Percentiles rank a stretch among this genome's conserved stretches.
Evolutionary conservation across 495 filamentous ascomycete genomes (phyloP).

Genomic region (Trypethelium eluteriae): DNA sequence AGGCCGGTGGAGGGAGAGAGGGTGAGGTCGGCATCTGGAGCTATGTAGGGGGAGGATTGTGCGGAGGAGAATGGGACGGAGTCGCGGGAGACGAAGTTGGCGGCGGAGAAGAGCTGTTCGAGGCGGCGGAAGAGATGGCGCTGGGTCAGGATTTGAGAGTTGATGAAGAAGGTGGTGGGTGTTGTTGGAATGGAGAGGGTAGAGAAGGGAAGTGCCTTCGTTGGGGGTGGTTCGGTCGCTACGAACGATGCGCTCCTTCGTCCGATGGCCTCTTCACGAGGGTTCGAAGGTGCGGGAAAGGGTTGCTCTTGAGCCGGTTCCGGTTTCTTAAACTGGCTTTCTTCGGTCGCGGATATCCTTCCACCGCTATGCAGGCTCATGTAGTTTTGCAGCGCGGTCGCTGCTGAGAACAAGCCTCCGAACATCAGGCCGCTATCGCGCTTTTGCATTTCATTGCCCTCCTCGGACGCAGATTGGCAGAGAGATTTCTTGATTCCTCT

Average conservation of each 20-base stretch:
- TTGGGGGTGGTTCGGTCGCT: not conserved
- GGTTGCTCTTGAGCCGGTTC: not conserved
- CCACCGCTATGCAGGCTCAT: constrained; percentile 23
- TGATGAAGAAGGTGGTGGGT: constrained; percentile 41
- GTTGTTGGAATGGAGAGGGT: constrained; percentile 22
- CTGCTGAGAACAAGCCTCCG: constrained; percentile 29
- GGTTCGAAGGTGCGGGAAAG: not conserved
- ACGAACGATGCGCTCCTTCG: too few species aligned
- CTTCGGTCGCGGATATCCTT: not conserved
- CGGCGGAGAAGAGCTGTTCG: constrained; percentile 43
- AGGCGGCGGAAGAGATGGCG: constrained; percentile 42
- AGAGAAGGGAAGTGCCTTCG: not conserved
- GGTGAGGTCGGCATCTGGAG: constrained; percentile 66
- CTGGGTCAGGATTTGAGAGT: constrained; percentile 41
- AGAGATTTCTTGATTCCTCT: not conserved
- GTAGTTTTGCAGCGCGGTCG: constrained; percentile 27
- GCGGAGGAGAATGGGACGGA: constrained; percentile 30
- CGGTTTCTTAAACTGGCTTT: not conserved
- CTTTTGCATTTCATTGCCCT: not conserved
- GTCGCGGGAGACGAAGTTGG: constrained; percentile 54
- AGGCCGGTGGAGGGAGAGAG: constrained; percentile 64
- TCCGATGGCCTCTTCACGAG: too few species aligned
- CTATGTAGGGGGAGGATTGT: constrained; percentile 21
- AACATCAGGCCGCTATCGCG: constrained; percentile 26
- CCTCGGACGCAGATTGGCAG: not conserved